Evolutionary conservation across 1,284 basidiomycete genomes (phyloP).

Genomic region (Leccinum pseudoinsigne): DNA sequence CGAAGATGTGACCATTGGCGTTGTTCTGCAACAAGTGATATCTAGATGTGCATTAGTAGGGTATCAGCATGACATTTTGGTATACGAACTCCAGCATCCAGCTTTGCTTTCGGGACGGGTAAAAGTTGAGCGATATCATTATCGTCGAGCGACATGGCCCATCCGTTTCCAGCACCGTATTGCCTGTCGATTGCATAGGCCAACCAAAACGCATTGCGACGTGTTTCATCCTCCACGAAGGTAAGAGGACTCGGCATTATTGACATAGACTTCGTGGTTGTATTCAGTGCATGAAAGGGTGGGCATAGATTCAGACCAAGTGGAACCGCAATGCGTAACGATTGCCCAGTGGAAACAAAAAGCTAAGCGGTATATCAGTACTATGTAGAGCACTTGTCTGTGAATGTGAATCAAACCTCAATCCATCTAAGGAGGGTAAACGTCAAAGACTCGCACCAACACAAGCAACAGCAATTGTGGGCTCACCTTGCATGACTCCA

Average conservation of each 20-base stretch:
- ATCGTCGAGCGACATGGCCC: slow-evolving; percentile 71
- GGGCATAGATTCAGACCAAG: slow-evolving; percentile 67
- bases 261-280: slow-evolving; percentile 50
- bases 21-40: slow-evolving; percentile 51
- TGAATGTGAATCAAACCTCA: slow-evolving; percentile 47
- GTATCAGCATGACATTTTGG: slow-evolving; percentile 5
- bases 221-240: slow-evolving; percentile 65
- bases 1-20: slow-evolving; percentile 70
- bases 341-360: slow-evolving; percentile 55
- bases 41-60: slow-evolving; percentile 36
- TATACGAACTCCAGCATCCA: slow-evolving; percentile 55
- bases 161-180: slow-evolving; percentile 66
- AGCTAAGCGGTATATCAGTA: slow-evolving; percentile 42
- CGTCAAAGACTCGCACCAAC: slow-evolving; percentile 3
- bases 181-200: slow-evolving; percentile 68
- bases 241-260: slow-evolving; percentile 58
- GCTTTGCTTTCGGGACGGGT: slow-evolving; percentile 60
- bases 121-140: slow-evolving; percentile 69
- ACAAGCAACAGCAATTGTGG: not conserved
- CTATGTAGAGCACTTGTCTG: not conserved
- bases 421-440: slow-evolving; percentile 54
- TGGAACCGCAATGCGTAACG: slow-evolving; percentile 60
- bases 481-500: slow-evolving; percentile 67
- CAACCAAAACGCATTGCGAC: slow-evolving; percentile 73
- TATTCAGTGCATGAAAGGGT: slow-evolving; percentile 64